Evolutionary conservation across 805 yeast species (phyloP).

Genomic region (Sungouiozyma intestinalis): DNA sequence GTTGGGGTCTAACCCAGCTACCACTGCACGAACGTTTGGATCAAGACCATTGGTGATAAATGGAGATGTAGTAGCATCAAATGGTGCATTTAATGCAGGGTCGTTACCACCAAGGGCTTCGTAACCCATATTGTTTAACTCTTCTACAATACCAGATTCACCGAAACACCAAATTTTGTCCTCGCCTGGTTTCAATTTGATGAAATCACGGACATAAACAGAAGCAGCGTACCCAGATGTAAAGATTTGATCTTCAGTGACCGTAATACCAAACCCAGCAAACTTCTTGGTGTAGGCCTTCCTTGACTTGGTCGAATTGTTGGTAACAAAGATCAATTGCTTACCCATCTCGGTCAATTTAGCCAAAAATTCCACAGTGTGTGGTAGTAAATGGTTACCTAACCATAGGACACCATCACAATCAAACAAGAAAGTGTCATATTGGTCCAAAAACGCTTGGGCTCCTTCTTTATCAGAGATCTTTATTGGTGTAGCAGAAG

Average conservation of each 20-base stretch:
- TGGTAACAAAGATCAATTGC: constrained; percentile 80
- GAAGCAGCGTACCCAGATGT: constrained; percentile 92
- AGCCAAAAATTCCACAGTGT: constrained; percentile 63
- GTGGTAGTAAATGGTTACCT: constrained; percentile 72
- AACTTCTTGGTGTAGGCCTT: constrained; percentile 68
- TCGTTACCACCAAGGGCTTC: constrained; percentile 77
- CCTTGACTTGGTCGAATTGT: constrained; percentile 89
- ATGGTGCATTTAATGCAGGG: constrained; percentile 41
- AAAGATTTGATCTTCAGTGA: constrained; percentile 61
- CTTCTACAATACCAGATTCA: constrained; percentile 75
- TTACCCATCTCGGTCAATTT: constrained; percentile 46
- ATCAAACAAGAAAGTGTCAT: constrained; percentile 85
- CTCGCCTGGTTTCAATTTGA: constrained; percentile 59
- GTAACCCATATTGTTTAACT: constrained; percentile 66
- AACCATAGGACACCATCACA: constrained; percentile 98
- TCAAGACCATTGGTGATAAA: constrained; percentile 44
- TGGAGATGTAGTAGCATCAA: constrained; percentile 46
- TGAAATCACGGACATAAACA: constrained; percentile 66
- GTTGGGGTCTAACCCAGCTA: constrained; percentile 73
- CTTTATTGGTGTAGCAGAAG: constrained; percentile 31
- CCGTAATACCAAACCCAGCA: constrained; percentile 38
- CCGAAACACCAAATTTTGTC: constrained; percentile 84
- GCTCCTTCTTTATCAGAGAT: constrained; percentile 40
- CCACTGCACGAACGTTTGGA: constrained; percentile 71
- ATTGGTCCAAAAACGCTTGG: constrained; percentile 44